These are phyloP conservation scores for Talaromyces albobiverticillius DNA, from an alignment of 2,329 filamentous ascomycete species.

Conservation along the genomic window DNA sequence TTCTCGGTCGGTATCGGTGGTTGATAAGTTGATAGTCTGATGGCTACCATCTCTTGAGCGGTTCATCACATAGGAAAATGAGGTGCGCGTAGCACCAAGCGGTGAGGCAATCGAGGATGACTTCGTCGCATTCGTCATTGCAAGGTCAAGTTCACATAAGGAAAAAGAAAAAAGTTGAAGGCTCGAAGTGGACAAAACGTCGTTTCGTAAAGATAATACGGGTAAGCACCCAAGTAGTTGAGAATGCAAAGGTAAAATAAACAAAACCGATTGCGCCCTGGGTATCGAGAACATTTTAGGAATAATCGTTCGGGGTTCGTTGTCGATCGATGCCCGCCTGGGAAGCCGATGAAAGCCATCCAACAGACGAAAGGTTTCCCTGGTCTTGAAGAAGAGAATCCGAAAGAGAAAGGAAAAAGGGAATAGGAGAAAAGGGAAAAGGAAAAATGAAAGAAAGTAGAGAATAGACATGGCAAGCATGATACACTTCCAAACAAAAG, in stretches of 20 bases:
- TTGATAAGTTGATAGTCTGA: background rate
- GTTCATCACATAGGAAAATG: constrained; percentile 13
- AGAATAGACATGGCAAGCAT: constrained; percentile 12
- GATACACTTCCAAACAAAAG: constrained; percentile 17
- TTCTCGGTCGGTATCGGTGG: constrained; percentile 1
- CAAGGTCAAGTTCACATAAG: constrained; percentile 13
- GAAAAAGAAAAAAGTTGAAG: background rate
- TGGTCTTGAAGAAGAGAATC: constrained; percentile 16
- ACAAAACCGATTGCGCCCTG: constrained; percentile 35
- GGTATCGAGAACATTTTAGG: constrained; percentile 25
- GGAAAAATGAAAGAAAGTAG: constrained; percentile 15
- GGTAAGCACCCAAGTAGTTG: background rate
- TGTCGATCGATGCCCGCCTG: constrained; percentile 8
- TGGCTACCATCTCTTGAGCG: constrained; percentile 2
- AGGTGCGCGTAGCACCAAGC: background rate
- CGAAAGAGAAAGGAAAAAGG: constrained; percentile 26
- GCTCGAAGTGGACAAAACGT: constrained; percentile 29
- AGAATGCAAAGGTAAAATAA: background rate
- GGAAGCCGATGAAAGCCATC: background rate
- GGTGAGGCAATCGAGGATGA: constrained; percentile 1
- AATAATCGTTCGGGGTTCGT: constrained; percentile 3
- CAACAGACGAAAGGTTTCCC: background rate
- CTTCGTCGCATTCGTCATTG: constrained; percentile 9
- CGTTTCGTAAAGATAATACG: constrained; percentile 16
- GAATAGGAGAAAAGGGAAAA: constrained; percentile 19